Base-by-base conservation (phyloP, 2,329 filamentous ascomycete species). In the Epichloe brachyelytri region DNA sequence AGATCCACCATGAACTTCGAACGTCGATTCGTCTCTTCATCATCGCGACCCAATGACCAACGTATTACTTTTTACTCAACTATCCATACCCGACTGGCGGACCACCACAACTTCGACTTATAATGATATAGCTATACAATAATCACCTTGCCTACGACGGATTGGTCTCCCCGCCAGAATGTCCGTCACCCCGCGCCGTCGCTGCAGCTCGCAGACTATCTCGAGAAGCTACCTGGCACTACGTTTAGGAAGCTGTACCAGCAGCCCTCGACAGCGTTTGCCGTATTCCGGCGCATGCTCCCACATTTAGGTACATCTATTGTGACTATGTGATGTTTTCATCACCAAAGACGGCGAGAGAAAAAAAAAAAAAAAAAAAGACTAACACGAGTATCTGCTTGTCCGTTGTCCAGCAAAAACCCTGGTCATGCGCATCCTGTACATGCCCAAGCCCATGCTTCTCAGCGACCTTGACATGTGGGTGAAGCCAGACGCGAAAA, bases 221-320 rank as follows among this genome's bases (percentile, higher is more conserved):
- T 97, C 65, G 90, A 97, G 77, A 82, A 84, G 65, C 83, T 95
- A 62, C 87, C 87, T 47, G 88, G 90, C 56, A 88, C 86, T 41
- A 94, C 88, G 37, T 95, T 97, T 68, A 81, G 82, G 65, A 86
- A 88, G 68, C 78, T 98, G 44, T 98, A 98, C 75, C 86, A 90
- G 71, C 90, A 96, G 74, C 93, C 93, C 33, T 95, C 91, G 41
- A 95, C 93, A 1, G 86, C 90, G 38, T 82, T 98, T 58, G 93
- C 93, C 58, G 90, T 98, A 62, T 97, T 97, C 67, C 82, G 93
- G 59, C 90, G 93, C 71, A 96, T 98, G 89, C 79, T 98, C 53
- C 88, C 93, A 52, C 86, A 94, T 63, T 72, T 97, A 55, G 88
- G 86, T 90, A 62, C 72, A 60, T 20, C n/a, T 15, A 5, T 33